phyloP scores from a whole-genome alignment of 129 eudicot genomes.

The Kitagawia praeruptora region DNA sequence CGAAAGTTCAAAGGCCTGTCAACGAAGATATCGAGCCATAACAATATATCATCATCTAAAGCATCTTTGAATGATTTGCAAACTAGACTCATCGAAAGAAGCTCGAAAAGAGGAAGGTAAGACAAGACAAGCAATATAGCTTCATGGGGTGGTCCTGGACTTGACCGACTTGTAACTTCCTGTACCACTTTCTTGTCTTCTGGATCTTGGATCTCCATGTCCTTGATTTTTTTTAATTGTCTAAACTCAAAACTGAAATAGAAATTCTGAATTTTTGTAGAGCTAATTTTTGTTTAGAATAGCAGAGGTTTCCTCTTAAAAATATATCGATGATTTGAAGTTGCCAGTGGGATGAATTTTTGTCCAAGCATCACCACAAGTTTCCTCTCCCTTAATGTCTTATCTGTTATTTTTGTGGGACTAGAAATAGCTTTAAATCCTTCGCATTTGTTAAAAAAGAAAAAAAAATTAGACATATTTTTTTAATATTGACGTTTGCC shows the following conservation, averaged over 20 bases:
- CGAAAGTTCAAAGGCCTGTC: conserved; percentile 34
- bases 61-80: conserved; percentile 59
- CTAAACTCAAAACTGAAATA: background rate
- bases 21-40: conserved; percentile 59
- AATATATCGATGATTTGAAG: background rate
- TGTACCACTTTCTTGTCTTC: conserved; percentile 12
- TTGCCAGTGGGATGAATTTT: background rate
- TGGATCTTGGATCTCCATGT: conserved; percentile 24
- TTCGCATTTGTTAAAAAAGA: too few species aligned
- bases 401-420: background rate
- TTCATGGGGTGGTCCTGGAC: conserved; percentile 46
- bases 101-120: conserved; percentile 70
- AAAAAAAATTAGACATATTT: background rate
- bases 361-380: background rate
- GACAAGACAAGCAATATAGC: conserved; percentile 53
- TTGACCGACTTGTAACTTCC: background rate
- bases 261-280: background rate
- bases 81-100: conserved; percentile 50
- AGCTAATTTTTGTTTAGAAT: background rate
- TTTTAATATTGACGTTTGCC: background rate
- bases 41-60: conserved; percentile 45
- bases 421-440: too few species aligned
- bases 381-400: background rate
- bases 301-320: background rate
- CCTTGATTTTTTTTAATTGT: background rate